Evolutionary conservation across 1,284 basidiomycete genomes (phyloP).

Genomic region (Sporisorium exsertum): DNA sequence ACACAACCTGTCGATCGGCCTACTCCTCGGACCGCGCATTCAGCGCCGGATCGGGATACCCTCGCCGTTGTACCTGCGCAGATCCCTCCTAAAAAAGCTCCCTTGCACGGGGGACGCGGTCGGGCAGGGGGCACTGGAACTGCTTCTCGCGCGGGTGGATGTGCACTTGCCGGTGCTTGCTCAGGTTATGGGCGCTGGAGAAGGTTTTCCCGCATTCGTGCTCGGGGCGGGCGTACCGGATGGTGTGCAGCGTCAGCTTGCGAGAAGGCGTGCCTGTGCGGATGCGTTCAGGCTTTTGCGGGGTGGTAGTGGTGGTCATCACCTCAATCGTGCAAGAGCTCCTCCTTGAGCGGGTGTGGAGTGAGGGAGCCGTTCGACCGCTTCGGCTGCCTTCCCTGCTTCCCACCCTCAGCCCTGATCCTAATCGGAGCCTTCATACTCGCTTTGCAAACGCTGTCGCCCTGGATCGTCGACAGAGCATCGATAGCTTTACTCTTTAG

Average conservation of each 20-base stretch:
- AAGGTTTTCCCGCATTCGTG: conserved; percentile 22
- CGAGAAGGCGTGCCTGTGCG: not conserved
- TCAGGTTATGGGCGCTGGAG: conserved; percentile 21
- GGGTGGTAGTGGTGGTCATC: not conserved
- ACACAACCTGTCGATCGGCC: not conserved
- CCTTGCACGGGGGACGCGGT: not conserved
- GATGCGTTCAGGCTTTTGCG: not conserved
- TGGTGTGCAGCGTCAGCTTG: not conserved
- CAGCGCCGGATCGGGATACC: not conserved
- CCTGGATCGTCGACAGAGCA: too few species aligned
- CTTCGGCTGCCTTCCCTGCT: not conserved
- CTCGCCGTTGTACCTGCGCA: not conserved
- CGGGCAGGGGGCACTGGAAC: not conserved
- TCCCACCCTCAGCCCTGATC: not conserved
- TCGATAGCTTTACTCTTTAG: too few species aligned
- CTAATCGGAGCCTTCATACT: not conserved
- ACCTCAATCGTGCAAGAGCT: not conserved
- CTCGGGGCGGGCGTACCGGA: not conserved
- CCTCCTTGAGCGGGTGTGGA: not conserved
- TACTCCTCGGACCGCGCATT: not conserved
- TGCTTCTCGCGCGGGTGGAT: not conserved
- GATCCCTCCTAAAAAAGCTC: conserved; percentile 19
- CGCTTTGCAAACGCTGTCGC: not conserved
- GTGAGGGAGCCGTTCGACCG: too few species aligned
- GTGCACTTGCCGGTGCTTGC: conserved; percentile 25